A percentile compares a stretch with the other conserved stretches of the same genome.
Evolutionary conservation across 2,329 filamentous ascomycete genomes (phyloP).

Genomic region (Dactylellina drechsleri): DNA sequence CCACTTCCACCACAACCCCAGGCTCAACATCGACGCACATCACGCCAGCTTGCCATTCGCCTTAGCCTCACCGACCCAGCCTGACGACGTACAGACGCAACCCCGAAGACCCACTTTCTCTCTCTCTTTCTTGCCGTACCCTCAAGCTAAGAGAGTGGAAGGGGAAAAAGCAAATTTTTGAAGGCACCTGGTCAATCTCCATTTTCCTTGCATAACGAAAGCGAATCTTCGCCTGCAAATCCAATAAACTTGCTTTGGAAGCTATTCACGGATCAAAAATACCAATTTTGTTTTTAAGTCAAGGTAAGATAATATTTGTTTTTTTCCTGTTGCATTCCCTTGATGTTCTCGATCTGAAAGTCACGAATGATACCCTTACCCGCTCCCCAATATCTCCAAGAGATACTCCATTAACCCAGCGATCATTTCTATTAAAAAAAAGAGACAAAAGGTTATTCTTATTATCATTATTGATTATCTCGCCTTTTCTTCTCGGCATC

Average conservation of each 20-base stretch:
- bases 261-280: slow-evolving; percentile 37
- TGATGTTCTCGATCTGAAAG: slow-evolving; percentile 41
- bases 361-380: slow-evolving; percentile 41
- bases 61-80: slow-evolving; percentile 52
- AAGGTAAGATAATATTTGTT: slow-evolving; percentile 52
- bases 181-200: slow-evolving; percentile 54
- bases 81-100: slow-evolving; percentile 54
- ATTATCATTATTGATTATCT: slow-evolving; percentile 32
- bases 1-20: slow-evolving; percentile 28
- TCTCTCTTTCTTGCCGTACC: neutral
- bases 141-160: slow-evolving; percentile 22
- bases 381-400: neutral
- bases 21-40: slow-evolving; percentile 54
- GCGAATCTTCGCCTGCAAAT: slow-evolving; percentile 53
- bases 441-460: slow-evolving; percentile 21
- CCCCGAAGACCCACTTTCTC: slow-evolving; percentile 47
- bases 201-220: slow-evolving; percentile 54
- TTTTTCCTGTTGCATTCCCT: slow-evolving; percentile 5
- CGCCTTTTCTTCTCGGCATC: slow-evolving; percentile 19
- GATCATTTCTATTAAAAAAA: slow-evolving; percentile 18
- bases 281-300: slow-evolving; percentile 17
- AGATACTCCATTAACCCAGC: slow-evolving; percentile 28
- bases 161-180: slow-evolving; percentile 45
- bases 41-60: slow-evolving; percentile 54
- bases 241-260: slow-evolving; percentile 50